Conservation (phyloP, 805 yeast species). For the Henningerozyma blattae region DNA sequence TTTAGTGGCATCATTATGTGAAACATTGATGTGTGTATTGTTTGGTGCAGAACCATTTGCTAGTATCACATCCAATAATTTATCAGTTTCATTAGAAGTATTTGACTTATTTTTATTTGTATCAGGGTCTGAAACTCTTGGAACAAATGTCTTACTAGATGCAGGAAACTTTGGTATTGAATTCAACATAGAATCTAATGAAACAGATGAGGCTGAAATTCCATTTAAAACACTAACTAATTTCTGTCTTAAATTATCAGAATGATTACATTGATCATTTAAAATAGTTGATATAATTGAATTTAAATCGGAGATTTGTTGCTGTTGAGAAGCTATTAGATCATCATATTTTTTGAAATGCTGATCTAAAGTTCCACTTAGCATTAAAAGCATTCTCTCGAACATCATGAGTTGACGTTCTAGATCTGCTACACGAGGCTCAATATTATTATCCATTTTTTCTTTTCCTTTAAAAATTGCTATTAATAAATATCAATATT, state of each 20-base stretch:
- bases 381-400: conserved; percentile 21
- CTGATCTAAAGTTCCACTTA: conserved; percentile 21
- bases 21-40: not conserved
- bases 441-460: not conserved
- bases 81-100: not conserved
- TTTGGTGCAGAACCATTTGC: no score
- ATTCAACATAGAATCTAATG: conserved; percentile 2
- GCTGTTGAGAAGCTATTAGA: conserved; percentile 21
- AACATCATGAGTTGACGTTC: conserved; percentile 20
- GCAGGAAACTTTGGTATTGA: conserved; percentile 1
- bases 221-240: conserved; percentile 13
- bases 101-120: no score
- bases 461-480: no score
- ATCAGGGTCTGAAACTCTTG: no score
- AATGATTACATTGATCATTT: conserved; percentile 20
- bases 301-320: conserved; percentile 20
- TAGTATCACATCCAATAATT: no score
- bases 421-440: conserved; percentile 13
- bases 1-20: not conserved
- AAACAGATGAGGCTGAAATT: conserved; percentile 12
- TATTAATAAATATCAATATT: no score
- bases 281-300: conserved; percentile 15
- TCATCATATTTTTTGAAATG: conserved; percentile 23
- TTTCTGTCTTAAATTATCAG: conserved; percentile 19
- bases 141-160: not conserved